These are phyloP conservation scores for Vitis vinifera DNA, from an alignment of 164 flowering plant genomes.

Conservation along the genomic window DNA sequence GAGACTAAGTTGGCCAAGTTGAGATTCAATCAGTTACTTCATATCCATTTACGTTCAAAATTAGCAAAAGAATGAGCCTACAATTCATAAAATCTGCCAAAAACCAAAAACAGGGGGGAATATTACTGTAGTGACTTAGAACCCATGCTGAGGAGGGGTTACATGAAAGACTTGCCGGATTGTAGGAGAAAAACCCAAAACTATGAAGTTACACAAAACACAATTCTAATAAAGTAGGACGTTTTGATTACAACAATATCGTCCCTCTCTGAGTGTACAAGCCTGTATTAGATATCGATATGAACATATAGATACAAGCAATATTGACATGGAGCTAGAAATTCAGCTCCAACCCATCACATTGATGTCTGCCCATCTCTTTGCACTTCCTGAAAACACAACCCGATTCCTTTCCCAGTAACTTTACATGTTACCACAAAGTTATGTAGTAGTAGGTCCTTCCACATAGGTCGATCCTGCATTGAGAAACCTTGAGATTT, in stretches of 20 bases:
- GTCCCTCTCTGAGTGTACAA: background rate
- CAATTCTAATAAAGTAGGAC: background rate
- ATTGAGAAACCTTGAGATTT: background rate
- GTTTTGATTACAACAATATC: background rate
- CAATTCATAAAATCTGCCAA: no score
- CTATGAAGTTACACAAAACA: background rate
- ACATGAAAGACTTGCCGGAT: background rate
- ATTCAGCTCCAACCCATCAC: background rate
- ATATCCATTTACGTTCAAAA: no score
- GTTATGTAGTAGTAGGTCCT: background rate
- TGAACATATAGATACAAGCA: background rate
- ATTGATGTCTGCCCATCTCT: background rate
- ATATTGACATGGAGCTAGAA: background rate
- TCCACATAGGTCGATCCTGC: background rate
- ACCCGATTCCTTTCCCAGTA: no score
- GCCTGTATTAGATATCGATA: background rate
- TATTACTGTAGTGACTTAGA: no score
- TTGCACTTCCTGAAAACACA: no score
- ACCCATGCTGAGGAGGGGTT: no score
- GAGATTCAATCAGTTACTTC: no score
- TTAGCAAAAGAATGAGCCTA: no score
- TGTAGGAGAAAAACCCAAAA: background rate
- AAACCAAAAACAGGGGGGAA: no score
- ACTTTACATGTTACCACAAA: background rate
- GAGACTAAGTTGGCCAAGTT: no score